Percentiles rank a stretch among this genome's conserved stretches.
phyloP scores from a whole-genome alignment of 352 stramenopile genomes.

The Salisapilia sapeloensis region DNA sequence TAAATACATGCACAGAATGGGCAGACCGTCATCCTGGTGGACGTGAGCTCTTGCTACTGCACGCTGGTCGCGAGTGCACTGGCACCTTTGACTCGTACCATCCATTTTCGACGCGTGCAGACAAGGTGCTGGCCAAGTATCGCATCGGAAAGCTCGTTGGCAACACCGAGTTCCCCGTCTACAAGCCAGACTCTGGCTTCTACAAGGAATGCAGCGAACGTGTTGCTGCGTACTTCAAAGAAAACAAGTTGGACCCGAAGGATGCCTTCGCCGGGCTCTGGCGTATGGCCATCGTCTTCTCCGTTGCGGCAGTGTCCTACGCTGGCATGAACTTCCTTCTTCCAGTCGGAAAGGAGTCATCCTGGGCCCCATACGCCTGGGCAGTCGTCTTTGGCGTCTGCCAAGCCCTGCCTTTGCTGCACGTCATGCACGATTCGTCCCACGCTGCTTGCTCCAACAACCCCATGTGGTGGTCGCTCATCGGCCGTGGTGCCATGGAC shows the following conservation, averaged over 20 bases:
- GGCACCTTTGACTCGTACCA: constrained; percentile 87
- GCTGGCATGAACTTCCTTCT: constrained; percentile 57
- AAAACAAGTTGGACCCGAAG: constrained; percentile 83
- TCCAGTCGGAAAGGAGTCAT: constrained; percentile 20
- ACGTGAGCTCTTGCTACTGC: constrained; percentile 59
- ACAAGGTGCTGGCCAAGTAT: constrained; percentile 74
- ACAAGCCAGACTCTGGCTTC: constrained; percentile 84
- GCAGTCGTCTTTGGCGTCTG: constrained; percentile 75
- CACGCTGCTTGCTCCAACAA: constrained; percentile 80
- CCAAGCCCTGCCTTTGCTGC: constrained; percentile 80
- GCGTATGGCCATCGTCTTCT: constrained; percentile 76
- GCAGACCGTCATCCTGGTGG: constrained; percentile 72
- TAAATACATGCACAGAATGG: constrained; percentile 21
- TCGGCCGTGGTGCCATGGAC: constrained; percentile 75
- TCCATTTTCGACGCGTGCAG: constrained; percentile 67
- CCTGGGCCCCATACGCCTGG: constrained; percentile 50
- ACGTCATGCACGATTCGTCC: constrained; percentile 88
- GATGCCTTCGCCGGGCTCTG: constrained; percentile 55
- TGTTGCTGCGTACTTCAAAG: constrained; percentile 79
- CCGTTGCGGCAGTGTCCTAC: constrained; percentile 42
- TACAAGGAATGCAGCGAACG: constrained; percentile 77
- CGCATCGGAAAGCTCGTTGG: constrained; percentile 68
- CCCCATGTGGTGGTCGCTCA: constrained; percentile 50
- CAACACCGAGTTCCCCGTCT: constrained; percentile 73
- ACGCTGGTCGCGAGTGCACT: constrained; percentile 66